Base-by-base conservation (phyloP, 495 filamentous ascomycete genomes). In the Letharia columbiana region DNA sequence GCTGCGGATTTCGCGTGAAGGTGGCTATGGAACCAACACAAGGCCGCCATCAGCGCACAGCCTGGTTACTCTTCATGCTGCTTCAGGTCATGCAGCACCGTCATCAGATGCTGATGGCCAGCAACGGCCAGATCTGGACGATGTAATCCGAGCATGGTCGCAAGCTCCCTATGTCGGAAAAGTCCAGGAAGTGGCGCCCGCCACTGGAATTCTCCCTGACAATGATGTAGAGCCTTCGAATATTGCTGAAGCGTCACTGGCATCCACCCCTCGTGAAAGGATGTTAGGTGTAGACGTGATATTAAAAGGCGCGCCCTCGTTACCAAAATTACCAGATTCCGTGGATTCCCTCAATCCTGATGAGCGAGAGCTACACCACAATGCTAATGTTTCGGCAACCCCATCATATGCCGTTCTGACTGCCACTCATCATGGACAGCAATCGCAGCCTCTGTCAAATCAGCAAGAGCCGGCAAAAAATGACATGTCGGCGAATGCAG, bases 101-200 rank as follows among this genome's bases (percentile, higher is more conserved):
- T 57, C 64, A 17, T 23, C 37, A 33, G 59, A 56, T 28, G 35
- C 31, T 37, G 63, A 63, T 39, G 41, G 52, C 23, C 59, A 68
- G 18, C 68, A 67, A 37, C 64, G 68, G 52, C 68, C 68, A 58
- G 68, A 70, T 58, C 47, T 65, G 45, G 68, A 70, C 54, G 68
- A 70, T 12, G 50, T 70, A 10, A 70, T 70, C 33, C 64, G 57
- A 41, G 68, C 68, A 40, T 70, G 65, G 68, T 70, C 68, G 52
- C 61, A 67, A 47, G 60, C 64, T 61, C 68, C 68, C 35, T 50
- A 59, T 45, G 61, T 70, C 13, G 68, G 61, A 20, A 54, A 57
- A 28, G 23, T 50, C 17, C 60, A 64, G 33, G 41, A 44, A 56
- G 40, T 31, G 23, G 10, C 23, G 9, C 20, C 47, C 33, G 54